These are phyloP conservation scores for Penicillium vulpinum DNA, from an alignment of 2,329 filamentous ascomycete genomes.

Conservation along the genomic window DNA sequence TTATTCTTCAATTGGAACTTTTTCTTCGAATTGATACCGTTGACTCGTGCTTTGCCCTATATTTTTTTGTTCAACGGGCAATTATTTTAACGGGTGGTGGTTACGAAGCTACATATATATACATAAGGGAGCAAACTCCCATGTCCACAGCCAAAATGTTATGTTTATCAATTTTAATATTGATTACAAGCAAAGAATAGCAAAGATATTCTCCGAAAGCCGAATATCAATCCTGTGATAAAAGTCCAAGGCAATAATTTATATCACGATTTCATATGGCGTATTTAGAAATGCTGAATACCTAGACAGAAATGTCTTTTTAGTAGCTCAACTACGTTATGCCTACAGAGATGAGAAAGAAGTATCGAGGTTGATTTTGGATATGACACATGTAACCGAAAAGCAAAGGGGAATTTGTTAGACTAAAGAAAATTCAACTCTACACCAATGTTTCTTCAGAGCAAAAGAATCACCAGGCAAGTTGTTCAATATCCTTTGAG, in stretches of 20 bases:
- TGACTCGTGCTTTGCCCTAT: not conserved
- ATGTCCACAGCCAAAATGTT: no score
- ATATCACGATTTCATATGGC: no score
- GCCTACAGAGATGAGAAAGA: not conserved
- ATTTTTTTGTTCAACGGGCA: not conserved
- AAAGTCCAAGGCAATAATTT: no score
- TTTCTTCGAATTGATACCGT: not conserved
- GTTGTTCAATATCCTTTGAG: slow-evolving; percentile 60
- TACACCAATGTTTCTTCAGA: not conserved
- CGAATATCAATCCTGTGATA: no score
- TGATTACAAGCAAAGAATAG: no score
- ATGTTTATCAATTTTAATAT: no score
- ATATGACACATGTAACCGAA: not conserved
- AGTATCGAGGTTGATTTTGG: not conserved
- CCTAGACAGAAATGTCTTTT: no score
- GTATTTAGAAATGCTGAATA: no score
- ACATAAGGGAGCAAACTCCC: no score
- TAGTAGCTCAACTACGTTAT: not conserved
- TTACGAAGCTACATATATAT: not conserved
- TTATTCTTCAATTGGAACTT: not conserved
- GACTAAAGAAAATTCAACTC: not conserved
- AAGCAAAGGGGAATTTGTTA: not conserved
- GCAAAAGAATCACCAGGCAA: slow-evolving; percentile 25
- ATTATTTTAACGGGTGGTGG: not conserved
- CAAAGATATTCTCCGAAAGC: no score